A percentile compares a stretch with the other conserved stretches of the same genome.
Evolutionary conservation across 2,329 filamentous ascomycete species (phyloP).

Genomic region (Tolypocladium paradoxum): DNA sequence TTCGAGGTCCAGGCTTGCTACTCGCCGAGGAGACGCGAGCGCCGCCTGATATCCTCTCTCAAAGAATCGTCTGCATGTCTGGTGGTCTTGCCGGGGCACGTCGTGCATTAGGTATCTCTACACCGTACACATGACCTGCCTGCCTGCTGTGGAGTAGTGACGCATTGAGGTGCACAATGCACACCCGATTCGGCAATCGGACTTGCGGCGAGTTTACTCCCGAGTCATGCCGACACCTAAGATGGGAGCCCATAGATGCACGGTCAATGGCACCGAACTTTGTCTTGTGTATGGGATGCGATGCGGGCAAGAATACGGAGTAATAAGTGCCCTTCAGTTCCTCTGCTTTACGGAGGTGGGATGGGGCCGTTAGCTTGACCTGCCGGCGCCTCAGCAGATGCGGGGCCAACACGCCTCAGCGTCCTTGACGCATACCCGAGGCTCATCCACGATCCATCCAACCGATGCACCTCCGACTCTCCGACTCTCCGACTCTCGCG

Average conservation of each 20-base stretch:
- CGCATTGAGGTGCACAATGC: neutral
- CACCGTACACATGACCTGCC: too few relatives aligned
- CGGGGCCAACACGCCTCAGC: neutral
- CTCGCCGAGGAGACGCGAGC: too few relatives aligned
- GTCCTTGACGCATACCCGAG: neutral
- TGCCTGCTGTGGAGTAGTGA: neutral
- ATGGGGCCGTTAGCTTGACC: neutral
- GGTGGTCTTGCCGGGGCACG: neutral
- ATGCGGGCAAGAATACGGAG: too few relatives aligned
- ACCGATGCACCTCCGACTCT: neutral
- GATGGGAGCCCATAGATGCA: too few relatives aligned
- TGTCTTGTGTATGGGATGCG: too few relatives aligned
- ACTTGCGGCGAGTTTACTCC: too few relatives aligned
- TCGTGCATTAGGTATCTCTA: neutral
- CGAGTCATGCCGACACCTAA: too few relatives aligned
- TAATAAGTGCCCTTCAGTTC: too few relatives aligned
- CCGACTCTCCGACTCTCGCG: neutral
- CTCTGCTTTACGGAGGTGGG: neutral
- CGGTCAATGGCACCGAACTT: too few relatives aligned
- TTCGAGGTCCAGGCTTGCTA: too few relatives aligned
- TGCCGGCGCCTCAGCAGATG: neutral
- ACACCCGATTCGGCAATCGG: neutral
- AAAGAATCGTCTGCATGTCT: neutral
- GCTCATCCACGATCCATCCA: neutral
- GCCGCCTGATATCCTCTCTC: neutral